Conservation (phyloP, 768 basidiomycete genomes). For the Psilocybe cubensis region DNA sequence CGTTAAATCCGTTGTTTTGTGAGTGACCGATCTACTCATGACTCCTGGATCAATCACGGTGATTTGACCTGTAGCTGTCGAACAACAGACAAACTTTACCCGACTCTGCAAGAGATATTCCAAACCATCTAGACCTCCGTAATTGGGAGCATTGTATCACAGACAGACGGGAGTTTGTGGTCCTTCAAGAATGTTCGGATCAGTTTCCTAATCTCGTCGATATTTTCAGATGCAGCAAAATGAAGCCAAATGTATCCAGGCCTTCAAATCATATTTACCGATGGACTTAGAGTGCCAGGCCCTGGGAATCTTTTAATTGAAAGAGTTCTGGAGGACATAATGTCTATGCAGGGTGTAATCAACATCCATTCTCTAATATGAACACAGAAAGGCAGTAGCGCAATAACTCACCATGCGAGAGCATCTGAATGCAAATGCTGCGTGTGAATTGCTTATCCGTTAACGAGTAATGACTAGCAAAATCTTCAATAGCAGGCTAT, state of each 20-base stretch:
- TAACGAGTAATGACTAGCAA: constrained; percentile 6
- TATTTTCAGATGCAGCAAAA: neutral
- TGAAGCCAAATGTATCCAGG: neutral
- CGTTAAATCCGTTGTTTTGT: constrained; percentile 3
- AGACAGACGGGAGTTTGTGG: no score
- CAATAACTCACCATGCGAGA: constrained; percentile 12
- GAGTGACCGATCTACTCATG: neutral
- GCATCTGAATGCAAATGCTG: constrained; percentile 7
- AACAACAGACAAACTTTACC: neutral
- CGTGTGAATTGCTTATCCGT: constrained; percentile 12
- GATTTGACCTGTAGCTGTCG: constrained; percentile 19
- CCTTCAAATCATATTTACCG: neutral
- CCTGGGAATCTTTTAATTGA: neutral
- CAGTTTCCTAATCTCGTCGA: neutral
- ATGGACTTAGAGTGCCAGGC: neutral
- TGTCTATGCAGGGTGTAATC: no score
- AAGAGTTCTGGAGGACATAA: neutral
- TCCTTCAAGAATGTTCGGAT: no score
- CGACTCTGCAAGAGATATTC: neutral
- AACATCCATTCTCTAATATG: no score
- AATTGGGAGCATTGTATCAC: no score
- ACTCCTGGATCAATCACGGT: constrained; percentile 21
- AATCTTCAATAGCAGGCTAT: constrained; percentile 12
- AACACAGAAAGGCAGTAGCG: no score
- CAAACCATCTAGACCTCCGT: neutral